Conservation (phyloP, 2,329 filamentous ascomycete species). For the Fusarium hostae region DNA sequence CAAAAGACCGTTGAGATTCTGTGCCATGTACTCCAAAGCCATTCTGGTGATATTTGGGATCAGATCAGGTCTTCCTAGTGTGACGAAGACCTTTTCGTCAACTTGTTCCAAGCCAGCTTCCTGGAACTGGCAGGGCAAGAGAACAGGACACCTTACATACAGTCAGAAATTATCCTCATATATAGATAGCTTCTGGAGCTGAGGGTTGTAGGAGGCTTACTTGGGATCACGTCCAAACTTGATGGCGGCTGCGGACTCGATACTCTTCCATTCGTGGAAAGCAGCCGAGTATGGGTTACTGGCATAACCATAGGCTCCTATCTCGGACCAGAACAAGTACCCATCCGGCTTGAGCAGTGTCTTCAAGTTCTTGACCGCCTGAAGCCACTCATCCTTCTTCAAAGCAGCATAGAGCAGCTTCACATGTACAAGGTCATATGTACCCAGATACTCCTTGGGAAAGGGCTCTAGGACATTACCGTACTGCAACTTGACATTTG, state of each 20-base stretch:
- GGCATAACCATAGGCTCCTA: neutral
- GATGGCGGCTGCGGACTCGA: neutral
- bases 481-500: neutral
- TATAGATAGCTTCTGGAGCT: too few species aligned
- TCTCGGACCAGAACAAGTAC: neutral
- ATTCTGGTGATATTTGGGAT: rapidly evolving
- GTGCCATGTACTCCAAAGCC: neutral
- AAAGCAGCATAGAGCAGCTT: neutral
- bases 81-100: neutral
- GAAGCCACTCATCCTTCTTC: neutral
- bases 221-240: neutral
- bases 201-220: neutral
- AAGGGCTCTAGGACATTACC: neutral
- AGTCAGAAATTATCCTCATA: too few species aligned
- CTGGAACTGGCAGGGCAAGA: rapidly evolving
- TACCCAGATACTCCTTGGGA: rapidly evolving
- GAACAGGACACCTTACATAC: neutral
- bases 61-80: neutral
- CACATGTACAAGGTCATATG: neutral
- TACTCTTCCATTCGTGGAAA: neutral
- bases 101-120: rapidly evolving
- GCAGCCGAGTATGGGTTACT: neutral
- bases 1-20: rapidly evolving
- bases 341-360: neutral
- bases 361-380: neutral